A percentile compares a stretch with the other conserved stretches of the same genome.
Evolutionary conservation across 768 basidiomycete genomes (phyloP).

Genomic region (Xerocomus potaroensis): DNA sequence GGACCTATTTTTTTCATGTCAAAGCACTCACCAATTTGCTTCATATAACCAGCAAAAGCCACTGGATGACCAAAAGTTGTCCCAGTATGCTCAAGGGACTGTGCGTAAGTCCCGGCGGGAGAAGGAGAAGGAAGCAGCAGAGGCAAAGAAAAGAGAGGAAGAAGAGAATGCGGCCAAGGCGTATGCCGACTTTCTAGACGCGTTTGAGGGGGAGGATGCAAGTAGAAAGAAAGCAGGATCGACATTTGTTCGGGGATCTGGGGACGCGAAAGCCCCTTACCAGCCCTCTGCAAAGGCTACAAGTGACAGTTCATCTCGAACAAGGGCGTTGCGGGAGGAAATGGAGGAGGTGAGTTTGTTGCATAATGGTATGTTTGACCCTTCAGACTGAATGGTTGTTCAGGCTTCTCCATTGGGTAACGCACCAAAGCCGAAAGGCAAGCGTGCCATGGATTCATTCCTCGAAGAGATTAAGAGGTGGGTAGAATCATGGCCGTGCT

Average conservation of each 20-base stretch:
- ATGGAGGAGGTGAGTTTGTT: slow-evolving; percentile 31
- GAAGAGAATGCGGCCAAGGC: slow-evolving; percentile 75
- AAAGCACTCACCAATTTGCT: slow-evolving; percentile 55
- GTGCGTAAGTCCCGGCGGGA: slow-evolving; percentile 87
- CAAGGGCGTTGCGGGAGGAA: slow-evolving; percentile 31
- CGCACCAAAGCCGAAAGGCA: slow-evolving; percentile 79
- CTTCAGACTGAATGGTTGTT: slow-evolving; percentile 6
- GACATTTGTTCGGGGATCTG: slow-evolving; percentile 62
- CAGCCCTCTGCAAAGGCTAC: slow-evolving; percentile 37
- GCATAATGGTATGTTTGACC: background rate
- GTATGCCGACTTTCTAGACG: slow-evolving; percentile 80
- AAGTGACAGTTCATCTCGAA: slow-evolving; percentile 28
- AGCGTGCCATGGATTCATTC: slow-evolving; percentile 94
- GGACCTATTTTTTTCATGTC: slow-evolving; percentile 52
- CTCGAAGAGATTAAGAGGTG: slow-evolving; percentile 95
- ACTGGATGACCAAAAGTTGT: slow-evolving; percentile 80
- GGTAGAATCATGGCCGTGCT: slow-evolving; percentile 7
- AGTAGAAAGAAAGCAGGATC: slow-evolving; percentile 45
- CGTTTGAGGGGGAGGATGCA: slow-evolving; percentile 71
- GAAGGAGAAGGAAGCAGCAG: slow-evolving; percentile 89
- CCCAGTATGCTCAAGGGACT: slow-evolving; percentile 82
- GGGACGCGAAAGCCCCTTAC: slow-evolving; percentile 35
- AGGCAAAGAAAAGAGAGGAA: slow-evolving; percentile 82
- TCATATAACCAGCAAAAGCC: slow-evolving; percentile 71
- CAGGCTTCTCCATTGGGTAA: slow-evolving; percentile 56